phyloP scores from a whole-genome alignment of 192 early-diverging fungal species.

The Mortierella claussenii region DNA sequence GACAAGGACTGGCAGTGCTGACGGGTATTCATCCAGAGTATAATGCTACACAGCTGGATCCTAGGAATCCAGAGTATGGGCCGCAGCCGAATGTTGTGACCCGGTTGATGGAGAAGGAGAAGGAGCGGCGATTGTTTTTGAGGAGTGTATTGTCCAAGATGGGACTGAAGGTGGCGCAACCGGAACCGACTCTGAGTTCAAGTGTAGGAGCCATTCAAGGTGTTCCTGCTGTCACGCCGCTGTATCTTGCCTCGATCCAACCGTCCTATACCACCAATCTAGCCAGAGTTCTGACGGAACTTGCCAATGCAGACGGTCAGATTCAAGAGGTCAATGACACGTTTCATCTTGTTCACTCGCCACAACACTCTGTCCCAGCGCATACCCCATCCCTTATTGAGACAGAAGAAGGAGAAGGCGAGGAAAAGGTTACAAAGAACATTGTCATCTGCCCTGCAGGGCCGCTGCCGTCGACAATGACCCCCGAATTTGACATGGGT shows the following conservation, averaged over 20 bases:
- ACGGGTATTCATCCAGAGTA: conserved; percentile 90
- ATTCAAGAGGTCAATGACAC: conserved; percentile 52
- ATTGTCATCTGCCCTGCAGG: conserved; percentile 56
- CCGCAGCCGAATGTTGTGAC: conserved; percentile 60
- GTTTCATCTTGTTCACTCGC: conserved; percentile 39
- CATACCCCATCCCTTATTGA: conserved; percentile 20
- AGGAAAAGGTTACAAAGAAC: conserved; percentile 51
- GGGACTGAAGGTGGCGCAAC: conserved; percentile 65
- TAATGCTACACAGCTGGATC: conserved; percentile 64
- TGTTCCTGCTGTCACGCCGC: conserved; percentile 19
- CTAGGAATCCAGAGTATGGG: conserved; percentile 59
- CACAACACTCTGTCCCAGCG: conserved; percentile 23
- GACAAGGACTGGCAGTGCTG: conserved; percentile 75
- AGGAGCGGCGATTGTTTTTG: conserved; percentile 63
- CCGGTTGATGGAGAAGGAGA: conserved; percentile 58
- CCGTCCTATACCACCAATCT: conserved; percentile 28
- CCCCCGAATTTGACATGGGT: conserved; percentile 70
- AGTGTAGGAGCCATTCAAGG: conserved; percentile 12
- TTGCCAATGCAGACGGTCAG: conserved; percentile 12
- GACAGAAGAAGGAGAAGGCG: conserved; percentile 16
- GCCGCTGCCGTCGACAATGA: conserved; percentile 56
- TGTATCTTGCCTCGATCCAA: conserved; percentile 34
- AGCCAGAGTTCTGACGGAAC: conserved; percentile 3
- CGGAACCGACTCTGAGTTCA: not conserved
- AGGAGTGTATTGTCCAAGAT: conserved; percentile 69